phyloP scores from a whole-genome alignment of 2,329 filamentous ascomycete species.

The Hirsutella minnesotensis region DNA sequence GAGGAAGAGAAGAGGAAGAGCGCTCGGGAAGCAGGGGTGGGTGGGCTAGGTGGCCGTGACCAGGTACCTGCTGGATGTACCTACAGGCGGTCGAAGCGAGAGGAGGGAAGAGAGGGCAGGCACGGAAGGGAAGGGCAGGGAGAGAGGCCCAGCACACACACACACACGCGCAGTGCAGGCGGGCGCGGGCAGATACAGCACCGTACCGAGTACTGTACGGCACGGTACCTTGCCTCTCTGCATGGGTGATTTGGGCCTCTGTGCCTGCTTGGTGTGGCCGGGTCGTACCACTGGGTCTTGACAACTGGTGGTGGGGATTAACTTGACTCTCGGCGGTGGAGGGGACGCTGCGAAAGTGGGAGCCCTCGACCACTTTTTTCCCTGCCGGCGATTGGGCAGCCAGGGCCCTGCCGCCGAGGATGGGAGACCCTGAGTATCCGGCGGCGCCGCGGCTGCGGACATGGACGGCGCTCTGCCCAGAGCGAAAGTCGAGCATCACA shows the following conservation, averaged over 20 bases:
- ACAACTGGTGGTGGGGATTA: neutral
- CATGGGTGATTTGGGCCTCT: neutral
- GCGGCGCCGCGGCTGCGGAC: neutral
- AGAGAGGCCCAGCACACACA: no score
- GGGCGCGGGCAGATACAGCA: constrained; percentile 24
- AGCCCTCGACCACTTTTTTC: neutral
- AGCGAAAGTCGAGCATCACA: no score
- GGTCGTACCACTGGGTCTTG: neutral
- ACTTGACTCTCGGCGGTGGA: neutral
- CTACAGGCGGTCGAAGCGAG: no score
- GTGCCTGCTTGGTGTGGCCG: neutral
- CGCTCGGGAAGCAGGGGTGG: neutral
- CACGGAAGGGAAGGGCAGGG: no score
- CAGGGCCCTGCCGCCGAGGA: neutral
- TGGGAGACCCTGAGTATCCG: neutral
- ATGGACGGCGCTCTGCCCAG: neutral
- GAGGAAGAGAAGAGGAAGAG: neutral
- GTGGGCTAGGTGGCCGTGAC: neutral
- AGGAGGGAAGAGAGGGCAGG: no score
- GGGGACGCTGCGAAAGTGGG: no score
- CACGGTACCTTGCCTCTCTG: no score
- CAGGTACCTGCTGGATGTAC: no score
- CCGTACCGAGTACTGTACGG: no score
- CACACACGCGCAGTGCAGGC: constrained; percentile 5
- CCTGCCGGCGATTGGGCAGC: neutral